Evolutionary conservation across 805 yeast genomes (phyloP).

Genomic region (Myxozyma vanderwaltii): DNA sequence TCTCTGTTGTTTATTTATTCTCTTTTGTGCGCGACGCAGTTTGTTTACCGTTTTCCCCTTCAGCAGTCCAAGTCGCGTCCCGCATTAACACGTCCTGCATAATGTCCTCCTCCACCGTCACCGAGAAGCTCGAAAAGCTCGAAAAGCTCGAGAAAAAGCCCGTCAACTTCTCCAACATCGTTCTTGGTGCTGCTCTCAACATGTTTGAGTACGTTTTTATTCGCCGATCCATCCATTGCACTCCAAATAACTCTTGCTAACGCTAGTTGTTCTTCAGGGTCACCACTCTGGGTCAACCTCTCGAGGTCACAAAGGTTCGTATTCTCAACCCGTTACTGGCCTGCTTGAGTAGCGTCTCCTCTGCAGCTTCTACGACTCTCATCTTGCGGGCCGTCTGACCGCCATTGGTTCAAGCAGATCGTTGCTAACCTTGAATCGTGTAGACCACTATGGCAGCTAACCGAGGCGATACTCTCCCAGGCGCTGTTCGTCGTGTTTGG

Average conservation of each 20-base stretch:
- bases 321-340: not conserved
- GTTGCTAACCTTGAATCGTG: not conserved
- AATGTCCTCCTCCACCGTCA: constrained; percentile 9
- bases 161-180: constrained; percentile 82
- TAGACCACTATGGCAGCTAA: constrained; percentile 98
- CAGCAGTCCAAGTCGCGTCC: too few species aligned
- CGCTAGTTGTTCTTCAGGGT: constrained; percentile 46
- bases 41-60: too few species aligned
- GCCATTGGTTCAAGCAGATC: constrained; percentile 5
- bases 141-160: constrained; percentile 66
- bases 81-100: not conserved
- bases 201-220: constrained; percentile 60
- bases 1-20: not conserved
- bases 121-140: not conserved
- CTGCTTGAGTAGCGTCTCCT: not conserved
- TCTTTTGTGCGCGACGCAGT: too few species aligned
- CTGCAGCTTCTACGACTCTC: not conserved
- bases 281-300: constrained; percentile 93
- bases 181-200: constrained; percentile 91
- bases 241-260: not conserved
- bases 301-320: constrained; percentile 71
- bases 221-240: not conserved
- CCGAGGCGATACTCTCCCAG: constrained; percentile 65
- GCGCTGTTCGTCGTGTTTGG: constrained; percentile 78
- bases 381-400: not conserved